phyloP scores from a whole-genome alignment of 768 basidiomycete genomes.

The Hypsizygus marmoreus region DNA sequence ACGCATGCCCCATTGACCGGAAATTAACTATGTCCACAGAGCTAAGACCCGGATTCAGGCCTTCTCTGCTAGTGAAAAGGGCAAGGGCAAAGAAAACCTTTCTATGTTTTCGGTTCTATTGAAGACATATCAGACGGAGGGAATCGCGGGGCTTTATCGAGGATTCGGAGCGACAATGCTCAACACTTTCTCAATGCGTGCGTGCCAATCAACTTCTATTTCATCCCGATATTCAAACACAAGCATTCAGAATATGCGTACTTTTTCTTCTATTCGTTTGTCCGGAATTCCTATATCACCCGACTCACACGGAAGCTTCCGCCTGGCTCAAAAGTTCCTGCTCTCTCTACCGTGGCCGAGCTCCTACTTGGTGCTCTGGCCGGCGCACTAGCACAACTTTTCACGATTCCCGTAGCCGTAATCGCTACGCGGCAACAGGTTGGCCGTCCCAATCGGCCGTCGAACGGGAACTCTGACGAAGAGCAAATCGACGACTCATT shows the following conservation, averaged over 20 bases:
- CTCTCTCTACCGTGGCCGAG: constrained; percentile 77
- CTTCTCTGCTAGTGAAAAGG: constrained; percentile 46
- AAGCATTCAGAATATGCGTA: constrained; percentile 90
- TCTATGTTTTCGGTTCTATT: constrained; percentile 68
- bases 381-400: constrained; percentile 93
- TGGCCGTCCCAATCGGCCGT: constrained; percentile 46
- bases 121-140: constrained; percentile 78
- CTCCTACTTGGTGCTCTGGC: constrained; percentile 88
- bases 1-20: not conserved
- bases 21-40: constrained; percentile 39
- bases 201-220: constrained; percentile 32
- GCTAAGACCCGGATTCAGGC: constrained; percentile 97
- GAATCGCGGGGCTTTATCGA: constrained; percentile 79
- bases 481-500: constrained; percentile 66
- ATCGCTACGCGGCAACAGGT: constrained; percentile 98
- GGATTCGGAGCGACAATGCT: constrained; percentile 97
- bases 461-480: constrained; percentile 21
- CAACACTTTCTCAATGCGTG: constrained; percentile 97
- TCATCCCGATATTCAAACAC: constrained; percentile 6
- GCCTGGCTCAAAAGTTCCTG: constrained; percentile 57
- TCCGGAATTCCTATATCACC: constrained; percentile 80
- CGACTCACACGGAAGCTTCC: constrained; percentile 62
- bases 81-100: constrained; percentile 53
- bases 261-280: constrained; percentile 98
- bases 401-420: constrained; percentile 97